A percentile compares a stretch with the other conserved stretches of the same genome.
Evolutionary conservation across 2,329 filamentous ascomycete genomes (phyloP).

Genomic region (Eutypa lata): DNA sequence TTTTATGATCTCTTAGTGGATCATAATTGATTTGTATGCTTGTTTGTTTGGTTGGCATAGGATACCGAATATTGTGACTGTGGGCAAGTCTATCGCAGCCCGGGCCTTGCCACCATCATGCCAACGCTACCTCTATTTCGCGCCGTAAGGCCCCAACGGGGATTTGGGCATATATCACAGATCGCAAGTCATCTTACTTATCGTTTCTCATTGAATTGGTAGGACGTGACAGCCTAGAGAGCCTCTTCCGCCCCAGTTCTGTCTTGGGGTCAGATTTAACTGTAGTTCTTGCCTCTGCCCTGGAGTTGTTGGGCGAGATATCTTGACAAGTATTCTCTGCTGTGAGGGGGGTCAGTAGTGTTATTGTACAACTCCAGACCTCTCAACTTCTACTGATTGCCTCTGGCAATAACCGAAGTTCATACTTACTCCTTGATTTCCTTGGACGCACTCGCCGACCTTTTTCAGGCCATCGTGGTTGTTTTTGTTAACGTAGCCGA

Average conservation of each 20-base stretch:
- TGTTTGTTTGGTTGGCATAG: too few relatives aligned
- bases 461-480: conserved; percentile 86
- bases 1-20: too few relatives aligned
- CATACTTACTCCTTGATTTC: conserved; percentile 78
- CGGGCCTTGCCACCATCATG: too few relatives aligned
- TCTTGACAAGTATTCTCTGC: conserved; percentile 68
- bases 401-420: conserved; percentile 1
- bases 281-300: conserved; percentile 55
- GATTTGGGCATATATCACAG: too few relatives aligned
- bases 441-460: conserved; percentile 85
- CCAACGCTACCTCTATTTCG: too few relatives aligned
- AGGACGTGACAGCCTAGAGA: conserved; percentile 88
- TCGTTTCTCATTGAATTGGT: conserved; percentile 56
- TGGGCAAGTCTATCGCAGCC: too few relatives aligned
- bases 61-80: too few relatives aligned
- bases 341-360: conserved; percentile 32
- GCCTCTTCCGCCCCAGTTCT: conserved; percentile 87
- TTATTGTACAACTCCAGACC: too few relatives aligned
- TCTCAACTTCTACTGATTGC: conserved; percentile 5
- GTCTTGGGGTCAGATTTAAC: conserved; percentile 70
- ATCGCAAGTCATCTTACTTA: too few relatives aligned
- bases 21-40: too few relatives aligned
- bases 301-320: conserved; percentile 47
- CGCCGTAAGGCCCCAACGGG: too few relatives aligned
- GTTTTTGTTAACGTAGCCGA: conserved; percentile 77